A percentile compares a stretch with the other conserved stretches of the same genome.
Evolutionary conservation across 2,329 filamentous ascomycete genomes (phyloP).

Genomic region (Didymella sp.): DNA sequence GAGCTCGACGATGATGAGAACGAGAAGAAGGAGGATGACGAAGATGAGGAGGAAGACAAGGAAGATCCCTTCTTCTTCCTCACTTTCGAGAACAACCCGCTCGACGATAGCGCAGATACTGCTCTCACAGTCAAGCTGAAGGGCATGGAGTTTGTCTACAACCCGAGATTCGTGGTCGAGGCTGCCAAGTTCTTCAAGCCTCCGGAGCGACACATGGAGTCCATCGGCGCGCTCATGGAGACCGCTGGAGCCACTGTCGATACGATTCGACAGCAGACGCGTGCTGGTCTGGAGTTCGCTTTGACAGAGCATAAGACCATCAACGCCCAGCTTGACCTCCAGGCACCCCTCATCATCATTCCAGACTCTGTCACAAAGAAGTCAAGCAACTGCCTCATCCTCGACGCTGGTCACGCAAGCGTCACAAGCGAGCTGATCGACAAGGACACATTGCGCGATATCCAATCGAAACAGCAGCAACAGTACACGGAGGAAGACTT

Average conservation of each 20-base stretch:
- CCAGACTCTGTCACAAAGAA: slow-evolving; percentile 87
- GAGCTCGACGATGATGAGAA: slow-evolving; percentile 58
- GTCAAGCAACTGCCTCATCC: slow-evolving; percentile 84
- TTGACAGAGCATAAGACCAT: slow-evolving; percentile 98
- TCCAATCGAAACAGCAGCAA: slow-evolving; percentile 88
- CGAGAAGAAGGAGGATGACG: slow-evolving; percentile 53
- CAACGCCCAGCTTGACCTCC: slow-evolving; percentile 92
- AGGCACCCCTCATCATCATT: slow-evolving; percentile 94
- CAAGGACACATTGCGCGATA: slow-evolving; percentile 83
- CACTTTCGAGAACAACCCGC: slow-evolving; percentile 91
- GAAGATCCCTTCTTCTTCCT: slow-evolving; percentile 89
- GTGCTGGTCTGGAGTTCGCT: slow-evolving; percentile 94
- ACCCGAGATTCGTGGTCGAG: slow-evolving; percentile 89
- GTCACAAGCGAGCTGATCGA: slow-evolving; percentile 94
- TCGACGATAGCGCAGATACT: slow-evolving; percentile 90
- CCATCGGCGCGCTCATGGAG: slow-evolving; percentile 94
- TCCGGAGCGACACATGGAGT: slow-evolving; percentile 97
- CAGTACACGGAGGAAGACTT: slow-evolving; percentile 89
- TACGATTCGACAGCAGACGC: slow-evolving; percentile 90
- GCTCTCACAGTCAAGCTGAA: slow-evolving; percentile 90
- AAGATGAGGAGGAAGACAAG: slow-evolving; percentile 55
- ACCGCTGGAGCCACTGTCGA: slow-evolving; percentile 95
- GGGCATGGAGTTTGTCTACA: slow-evolving; percentile 96
- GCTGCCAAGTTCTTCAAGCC: slow-evolving; percentile 96
- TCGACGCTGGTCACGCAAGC: slow-evolving; percentile 95